These are phyloP conservation scores for Agrocybe praecox DNA, from an alignment of 768 basidiomycete species.

Conservation along the genomic window DNA sequence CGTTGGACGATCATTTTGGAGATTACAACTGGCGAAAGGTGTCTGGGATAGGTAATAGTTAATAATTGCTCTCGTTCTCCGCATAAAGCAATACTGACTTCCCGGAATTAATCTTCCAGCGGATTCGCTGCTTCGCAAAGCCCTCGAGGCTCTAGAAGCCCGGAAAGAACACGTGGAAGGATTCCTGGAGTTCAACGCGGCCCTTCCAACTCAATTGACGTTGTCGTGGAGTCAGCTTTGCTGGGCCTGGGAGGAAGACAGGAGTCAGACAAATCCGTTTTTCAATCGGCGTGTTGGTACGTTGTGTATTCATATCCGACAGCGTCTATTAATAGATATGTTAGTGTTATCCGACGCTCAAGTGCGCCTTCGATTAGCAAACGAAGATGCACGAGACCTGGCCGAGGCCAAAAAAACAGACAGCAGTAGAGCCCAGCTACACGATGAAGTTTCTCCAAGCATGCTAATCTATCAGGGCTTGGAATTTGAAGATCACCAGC, in stretches of 20 bases:
- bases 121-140: neutral
- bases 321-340: neutral
- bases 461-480: conserved; percentile 28
- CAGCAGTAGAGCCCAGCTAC: conserved; percentile 4
- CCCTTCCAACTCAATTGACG: neutral
- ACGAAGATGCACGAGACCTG: conserved; percentile 20
- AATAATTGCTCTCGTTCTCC: too few species aligned
- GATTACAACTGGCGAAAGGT: conserved; percentile 8
- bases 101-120: neutral
- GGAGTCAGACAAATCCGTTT: conserved; percentile 17
- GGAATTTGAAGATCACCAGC: conserved; percentile 36
- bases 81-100: neutral
- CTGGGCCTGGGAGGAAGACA: conserved; percentile 24
- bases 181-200: conserved; percentile 4
- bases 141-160: neutral
- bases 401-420: too few species aligned
- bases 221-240: conserved; percentile 18
- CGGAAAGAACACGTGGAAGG: conserved; percentile 2
- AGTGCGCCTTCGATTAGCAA: conserved; percentile 22
- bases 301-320: neutral
- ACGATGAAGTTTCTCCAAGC: conserved; percentile 19
- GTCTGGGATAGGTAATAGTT: conserved; percentile 1
- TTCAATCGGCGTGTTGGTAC: neutral
- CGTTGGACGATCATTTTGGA: conserved; percentile 10
- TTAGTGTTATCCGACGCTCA: conserved; percentile 12